These are phyloP conservation scores for Parastagonospora nodorum DNA, from an alignment of 2,329 filamentous ascomycete species.

Conservation along the genomic window DNA sequence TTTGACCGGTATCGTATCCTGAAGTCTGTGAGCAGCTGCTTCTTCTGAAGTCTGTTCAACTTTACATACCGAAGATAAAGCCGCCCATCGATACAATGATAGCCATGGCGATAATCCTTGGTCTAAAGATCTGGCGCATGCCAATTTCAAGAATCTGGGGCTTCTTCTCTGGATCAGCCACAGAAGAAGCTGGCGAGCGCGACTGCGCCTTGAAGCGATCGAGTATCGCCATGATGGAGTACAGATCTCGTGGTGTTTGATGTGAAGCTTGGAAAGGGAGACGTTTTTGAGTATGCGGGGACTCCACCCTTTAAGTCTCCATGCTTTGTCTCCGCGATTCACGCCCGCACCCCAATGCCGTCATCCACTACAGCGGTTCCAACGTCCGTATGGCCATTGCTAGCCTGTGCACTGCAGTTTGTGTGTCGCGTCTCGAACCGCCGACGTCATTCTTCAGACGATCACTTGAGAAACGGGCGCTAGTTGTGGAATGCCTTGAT, in stretches of 20 bases:
- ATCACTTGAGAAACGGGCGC: not conserved
- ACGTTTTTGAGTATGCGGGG: not conserved
- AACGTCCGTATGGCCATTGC: conserved; percentile 3
- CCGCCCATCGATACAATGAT: conserved; percentile 44
- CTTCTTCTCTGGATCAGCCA: conserved; percentile 36
- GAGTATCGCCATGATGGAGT: conserved; percentile 27
- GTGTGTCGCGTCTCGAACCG: not conserved
- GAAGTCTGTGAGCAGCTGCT: conserved; percentile 6
- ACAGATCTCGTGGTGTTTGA: not conserved
- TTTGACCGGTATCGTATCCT: conserved; percentile 44
- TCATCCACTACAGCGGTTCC: not conserved
- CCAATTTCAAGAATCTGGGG: conserved; percentile 27
- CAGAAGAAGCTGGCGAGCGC: conserved; percentile 29
- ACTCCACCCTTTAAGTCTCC: conserved; percentile 3
- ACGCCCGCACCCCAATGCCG: conserved; percentile 1
- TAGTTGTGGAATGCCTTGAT: not conserved
- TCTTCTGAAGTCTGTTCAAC: not conserved
- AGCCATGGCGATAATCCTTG: conserved; percentile 41
- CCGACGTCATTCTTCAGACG: conserved; percentile 5
- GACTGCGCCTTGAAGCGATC: conserved; percentile 19
- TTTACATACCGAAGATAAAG: conserved; percentile 20
- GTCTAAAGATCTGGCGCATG: conserved; percentile 35
- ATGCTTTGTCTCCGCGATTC: not conserved
- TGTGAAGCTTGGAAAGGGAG: not conserved
- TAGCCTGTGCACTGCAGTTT: not conserved